These are phyloP conservation scores for Trichosporon inkin DNA, from an alignment of 1,284 basidiomycete species.

Conservation along the genomic window DNA sequence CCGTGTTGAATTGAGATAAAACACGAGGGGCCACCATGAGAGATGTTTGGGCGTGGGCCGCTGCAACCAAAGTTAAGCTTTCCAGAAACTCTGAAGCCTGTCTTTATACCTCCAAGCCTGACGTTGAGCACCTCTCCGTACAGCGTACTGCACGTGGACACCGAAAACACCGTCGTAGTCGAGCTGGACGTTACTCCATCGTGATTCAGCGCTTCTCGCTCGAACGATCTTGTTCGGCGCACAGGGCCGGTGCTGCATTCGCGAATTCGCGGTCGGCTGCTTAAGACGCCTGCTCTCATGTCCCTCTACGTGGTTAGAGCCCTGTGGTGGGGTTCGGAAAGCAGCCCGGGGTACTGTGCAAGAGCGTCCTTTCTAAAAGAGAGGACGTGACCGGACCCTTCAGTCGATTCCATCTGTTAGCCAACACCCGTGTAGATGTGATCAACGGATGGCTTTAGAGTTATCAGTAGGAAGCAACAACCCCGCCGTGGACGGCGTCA, in stretches of 20 bases:
- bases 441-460: conserved; percentile 2
- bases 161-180: too few species aligned
- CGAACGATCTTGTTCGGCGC: too few species aligned
- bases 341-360: too few species aligned
- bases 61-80: conserved; percentile 4
- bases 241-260: too few species aligned
- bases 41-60: not conserved
- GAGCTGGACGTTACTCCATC: too few species aligned
- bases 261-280: too few species aligned
- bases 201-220: too few species aligned
- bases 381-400: not conserved
- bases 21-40: not conserved
- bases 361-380: not conserved
- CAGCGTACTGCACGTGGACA: not conserved
- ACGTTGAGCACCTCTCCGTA: too few species aligned
- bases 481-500: not conserved
- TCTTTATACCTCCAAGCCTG: not conserved
- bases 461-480: not conserved
- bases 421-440: not conserved
- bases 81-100: not conserved
- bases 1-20: conserved; percentile 3
- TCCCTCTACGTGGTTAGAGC: too few species aligned
- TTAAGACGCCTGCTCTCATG: too few species aligned
- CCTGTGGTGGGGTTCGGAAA: too few species aligned
- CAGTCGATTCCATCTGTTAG: too few species aligned